Evolutionary conservation across 495 filamentous ascomycete species (phyloP), one percentile per base, ranked within the genome.

Genomic region (Darksidea phi): DNA sequence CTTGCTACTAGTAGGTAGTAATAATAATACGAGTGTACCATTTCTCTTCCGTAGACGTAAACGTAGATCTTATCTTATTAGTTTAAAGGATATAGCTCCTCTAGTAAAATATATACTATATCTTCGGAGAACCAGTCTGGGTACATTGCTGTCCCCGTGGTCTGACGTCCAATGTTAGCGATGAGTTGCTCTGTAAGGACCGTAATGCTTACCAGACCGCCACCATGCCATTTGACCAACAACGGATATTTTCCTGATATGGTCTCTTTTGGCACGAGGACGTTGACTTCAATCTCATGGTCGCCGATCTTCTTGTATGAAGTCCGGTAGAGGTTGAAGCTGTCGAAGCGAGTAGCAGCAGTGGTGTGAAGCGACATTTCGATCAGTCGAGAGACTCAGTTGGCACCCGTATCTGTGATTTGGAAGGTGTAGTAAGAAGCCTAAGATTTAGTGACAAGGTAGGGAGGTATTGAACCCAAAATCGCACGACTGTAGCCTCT

Each of bases 151-250:
- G 38, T 48, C 15, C 54, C 54, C 7, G 38, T 20, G 13, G 42
- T 47, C 54, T 57, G 42, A 23, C 7, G 38, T 32, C 28, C 13
- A 21, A 42, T 24, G 24, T 54, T 26, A 54, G 34, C 15, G 21
- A 11, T 52, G 6, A 10, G 32, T n/a, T n/a, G 11, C 36, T 24
- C 17, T 18, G 32, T 24, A 41, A 54, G 3, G 18, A 17, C n/a
- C 2, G 17, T 32, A 43, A 32, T n/a, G 38, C 47, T 51, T 52
- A 63, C 59, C 11, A 63, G 43, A 45, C 61, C 48, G 20, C 67
- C 67, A 21, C 67, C 67, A 38, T 70, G 67, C n/a, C 18, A 70
- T 18, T 64, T 59, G 41, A 70, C 54, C 7, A 58, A 12, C 20
- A 70, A 5, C 0, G 67, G 67, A 25, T 62, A 41, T 45, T 56